Base-by-base conservation (phyloP, 495 filamentous ascomycete genomes). In the Daldinia loculata region DNA sequence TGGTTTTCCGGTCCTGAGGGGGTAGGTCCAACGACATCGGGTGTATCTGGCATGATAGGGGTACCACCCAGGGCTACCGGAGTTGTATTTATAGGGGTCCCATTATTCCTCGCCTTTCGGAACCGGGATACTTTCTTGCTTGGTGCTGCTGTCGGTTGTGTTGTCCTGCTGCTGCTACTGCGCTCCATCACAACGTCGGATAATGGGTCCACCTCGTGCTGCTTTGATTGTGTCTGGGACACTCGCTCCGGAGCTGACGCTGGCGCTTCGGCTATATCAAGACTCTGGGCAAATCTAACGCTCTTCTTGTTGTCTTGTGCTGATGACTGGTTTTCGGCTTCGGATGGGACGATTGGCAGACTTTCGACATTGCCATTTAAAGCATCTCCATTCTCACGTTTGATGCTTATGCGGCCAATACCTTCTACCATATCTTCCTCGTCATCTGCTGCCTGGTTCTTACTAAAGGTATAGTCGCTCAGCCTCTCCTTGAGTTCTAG, bases 401-500 rank as follows among this genome's bases (percentile, higher is more conserved):
- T 78, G 56, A 84, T 75, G 6, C 68, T 74, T 55, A 83, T 77
- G 6, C 77, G 78, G 43, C 80, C 81, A 58, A 84, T 77, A 9
- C 81, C 76, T 60, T 78, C 78, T 0, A 67, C 50, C 43, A 73
- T 59, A n/a, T 67, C 69, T 17, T 74, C 78, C 30, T 79, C 77
- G 34, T 78, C 76, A 32, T 69, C 67, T 12, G 59, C 14, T 11
- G 32, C 74, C 48, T 61, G 65, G 39, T 57, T n/a, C 27, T 70
- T 36, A 15, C 60, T 69, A 32, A 75, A 74, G 2, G 62, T 61
- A 32, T 74, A 56, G n/a, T 59, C 59, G 57, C 62, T 90, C 4
- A 95, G 83, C 50, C 86, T 88, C 63, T 89, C 84, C 75, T 94
- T 91, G n/a, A 99, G 82, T 66, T 93, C 92, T 53, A 91, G 86